A percentile compares a stretch with the other conserved stretches of the same genome.
phyloP scores from a whole-genome alignment of 2,329 filamentous ascomycete species.

The Hansfordia pulvinata region DNA sequence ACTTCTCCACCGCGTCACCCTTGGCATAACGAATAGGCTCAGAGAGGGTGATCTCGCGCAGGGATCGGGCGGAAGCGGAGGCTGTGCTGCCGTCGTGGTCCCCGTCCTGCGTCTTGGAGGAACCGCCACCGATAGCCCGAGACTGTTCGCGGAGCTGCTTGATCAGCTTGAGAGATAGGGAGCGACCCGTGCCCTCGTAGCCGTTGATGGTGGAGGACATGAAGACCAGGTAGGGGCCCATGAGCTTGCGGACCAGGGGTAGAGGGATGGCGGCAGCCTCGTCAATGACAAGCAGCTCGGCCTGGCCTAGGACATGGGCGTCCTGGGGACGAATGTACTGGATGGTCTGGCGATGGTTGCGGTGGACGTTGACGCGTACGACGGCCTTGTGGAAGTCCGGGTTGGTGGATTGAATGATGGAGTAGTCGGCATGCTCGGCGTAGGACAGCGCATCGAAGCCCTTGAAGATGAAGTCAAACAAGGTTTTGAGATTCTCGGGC shows the following conservation, averaged over 20 bases:
- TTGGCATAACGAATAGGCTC: slow-evolving; percentile 92
- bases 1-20: slow-evolving; percentile 85
- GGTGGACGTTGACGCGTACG: slow-evolving; percentile 88
- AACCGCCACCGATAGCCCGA: slow-evolving; percentile 51
- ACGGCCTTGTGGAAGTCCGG: slow-evolving; percentile 99
- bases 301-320: slow-evolving; percentile 86
- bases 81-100: slow-evolving; percentile 50
- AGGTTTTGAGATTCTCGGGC: slow-evolving; percentile 94
- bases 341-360: slow-evolving; percentile 91
- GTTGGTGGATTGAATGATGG: slow-evolving; percentile 95
- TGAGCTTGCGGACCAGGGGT: slow-evolving; percentile 80
- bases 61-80: too few species aligned
- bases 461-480: slow-evolving; percentile 98
- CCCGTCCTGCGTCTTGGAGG: slow-evolving; percentile 47
- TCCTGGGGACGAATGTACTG: slow-evolving; percentile 98
- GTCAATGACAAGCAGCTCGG: slow-evolving; percentile 90
- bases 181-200: slow-evolving; percentile 93
- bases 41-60: slow-evolving; percentile 83
- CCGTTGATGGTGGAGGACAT: slow-evolving; percentile 99
- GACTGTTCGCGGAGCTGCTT: slow-evolving; percentile 95
- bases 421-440: slow-evolving; percentile 91
- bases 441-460: slow-evolving; percentile 92
- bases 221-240: slow-evolving; percentile 95
- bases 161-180: slow-evolving; percentile 88
- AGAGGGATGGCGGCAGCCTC: slow-evolving; percentile 94